These are phyloP conservation scores for Thielaviopsis punctulata DNA, from an alignment of 2,329 filamentous ascomycete species.

Conservation along the genomic window DNA sequence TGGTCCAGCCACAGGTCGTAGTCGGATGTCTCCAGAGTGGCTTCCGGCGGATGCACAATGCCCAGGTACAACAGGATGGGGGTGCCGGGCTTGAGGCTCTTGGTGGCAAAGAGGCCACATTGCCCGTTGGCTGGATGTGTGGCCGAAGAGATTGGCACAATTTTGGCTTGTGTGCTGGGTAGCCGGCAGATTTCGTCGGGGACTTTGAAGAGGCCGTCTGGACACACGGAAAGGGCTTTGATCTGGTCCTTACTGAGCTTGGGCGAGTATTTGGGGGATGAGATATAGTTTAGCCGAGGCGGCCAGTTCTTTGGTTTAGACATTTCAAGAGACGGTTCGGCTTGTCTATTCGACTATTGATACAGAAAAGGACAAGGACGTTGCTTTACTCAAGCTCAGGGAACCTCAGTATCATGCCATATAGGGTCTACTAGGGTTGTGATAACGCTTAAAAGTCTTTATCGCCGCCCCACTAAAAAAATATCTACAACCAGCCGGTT, in stretches of 20 bases:
- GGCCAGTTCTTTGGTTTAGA: conserved; percentile 41
- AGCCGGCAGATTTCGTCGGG: conserved; percentile 22
- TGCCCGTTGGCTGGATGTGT: conserved; percentile 42
- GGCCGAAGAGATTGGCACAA: conserved; percentile 32
- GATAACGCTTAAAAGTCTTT: conserved; percentile 11
- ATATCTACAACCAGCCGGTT: background rate
- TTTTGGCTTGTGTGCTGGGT: conserved; percentile 33
- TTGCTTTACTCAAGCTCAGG: too few species aligned
- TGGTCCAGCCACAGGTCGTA: conserved; percentile 49
- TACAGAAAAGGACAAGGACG: too few species aligned
- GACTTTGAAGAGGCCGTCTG: conserved; percentile 17
- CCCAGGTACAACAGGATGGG: conserved; percentile 48
- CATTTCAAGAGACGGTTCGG: background rate
- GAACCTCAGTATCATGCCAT: too few species aligned
- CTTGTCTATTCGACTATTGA: too few species aligned
- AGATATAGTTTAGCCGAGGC: conserved; percentile 32
- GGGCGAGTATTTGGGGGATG: conserved; percentile 29
- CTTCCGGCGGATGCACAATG: conserved; percentile 30
- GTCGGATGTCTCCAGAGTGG: conserved; percentile 26
- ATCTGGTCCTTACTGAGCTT: conserved; percentile 27
- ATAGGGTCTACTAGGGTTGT: conserved; percentile 10
- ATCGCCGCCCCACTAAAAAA: conserved; percentile 12
- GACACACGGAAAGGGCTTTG: conserved; percentile 14
- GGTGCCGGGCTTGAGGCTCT: conserved; percentile 32
- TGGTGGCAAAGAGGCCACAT: conserved; percentile 41